phyloP scores from a whole-genome alignment of 495 filamentous ascomycete genomes.

The Podospora pseudoanserina region DNA sequence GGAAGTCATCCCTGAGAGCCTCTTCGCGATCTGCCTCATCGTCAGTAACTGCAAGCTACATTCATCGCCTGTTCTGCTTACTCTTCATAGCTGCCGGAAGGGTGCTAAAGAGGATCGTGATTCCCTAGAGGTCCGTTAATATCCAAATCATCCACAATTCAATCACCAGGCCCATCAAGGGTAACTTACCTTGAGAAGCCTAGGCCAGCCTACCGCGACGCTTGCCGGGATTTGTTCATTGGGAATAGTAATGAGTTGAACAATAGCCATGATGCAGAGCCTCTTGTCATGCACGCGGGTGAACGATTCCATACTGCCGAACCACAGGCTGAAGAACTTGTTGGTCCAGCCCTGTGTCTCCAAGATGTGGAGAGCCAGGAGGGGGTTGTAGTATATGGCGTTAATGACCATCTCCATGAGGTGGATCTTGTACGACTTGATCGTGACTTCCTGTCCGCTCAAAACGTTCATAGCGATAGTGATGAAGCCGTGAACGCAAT shows the following conservation, averaged over 20 bases:
- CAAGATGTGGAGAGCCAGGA: slow-evolving; percentile 74
- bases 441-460: slow-evolving; percentile 61
- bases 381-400: slow-evolving; percentile 92
- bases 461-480: slow-evolving; percentile 83
- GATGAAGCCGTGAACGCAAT: slow-evolving; percentile 80
- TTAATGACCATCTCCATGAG: slow-evolving; percentile 99
- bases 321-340: slow-evolving; percentile 98
- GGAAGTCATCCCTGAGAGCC: slow-evolving; percentile 85
- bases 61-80: slow-evolving; percentile 37
- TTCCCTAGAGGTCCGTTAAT: slow-evolving; percentile 46
- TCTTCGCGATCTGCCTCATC: slow-evolving; percentile 70
- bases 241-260: slow-evolving; percentile 71
- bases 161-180: neutral
- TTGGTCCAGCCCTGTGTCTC: slow-evolving; percentile 97
- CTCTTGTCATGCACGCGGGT: slow-evolving; percentile 96
- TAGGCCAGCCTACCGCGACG: slow-evolving; percentile 95
- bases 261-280: slow-evolving; percentile 89
- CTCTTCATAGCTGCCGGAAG: slow-evolving; percentile 81
- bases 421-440: slow-evolving; percentile 91
- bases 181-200: slow-evolving; percentile 60
- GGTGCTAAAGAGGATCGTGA: slow-evolving; percentile 86
- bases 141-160: neutral
- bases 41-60: slow-evolving; percentile 15
- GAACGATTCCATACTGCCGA: slow-evolving; percentile 91
- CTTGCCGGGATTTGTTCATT: slow-evolving; percentile 77